Conservation (phyloP, 1,139 yeast genomes). For the Meyerozyma elateridarum region DNA sequence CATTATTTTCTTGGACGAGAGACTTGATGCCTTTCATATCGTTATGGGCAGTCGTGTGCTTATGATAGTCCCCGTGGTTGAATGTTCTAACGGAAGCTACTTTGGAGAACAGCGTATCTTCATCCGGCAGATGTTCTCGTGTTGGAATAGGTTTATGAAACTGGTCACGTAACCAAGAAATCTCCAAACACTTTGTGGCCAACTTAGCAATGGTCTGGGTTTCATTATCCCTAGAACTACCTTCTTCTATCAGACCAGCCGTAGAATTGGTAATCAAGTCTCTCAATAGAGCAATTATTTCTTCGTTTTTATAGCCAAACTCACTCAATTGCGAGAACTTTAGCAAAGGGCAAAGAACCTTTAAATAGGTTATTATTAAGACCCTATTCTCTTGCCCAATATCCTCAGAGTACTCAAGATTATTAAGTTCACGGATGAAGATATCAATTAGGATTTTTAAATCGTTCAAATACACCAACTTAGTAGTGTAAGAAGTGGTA, state of each 20-base stretch:
- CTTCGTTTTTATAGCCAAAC: slow-evolving; percentile 53
- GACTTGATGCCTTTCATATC: slow-evolving; percentile 8
- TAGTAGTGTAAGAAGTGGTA: slow-evolving; percentile 60
- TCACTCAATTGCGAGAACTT: slow-evolving; percentile 58
- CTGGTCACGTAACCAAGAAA: slow-evolving; percentile 47
- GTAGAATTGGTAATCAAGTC: slow-evolving; percentile 35
- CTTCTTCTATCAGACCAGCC: slow-evolving; percentile 5
- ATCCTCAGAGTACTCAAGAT: slow-evolving; percentile 43
- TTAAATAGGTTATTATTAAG: slow-evolving; percentile 67
- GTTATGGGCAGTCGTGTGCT: slow-evolving; percentile 32
- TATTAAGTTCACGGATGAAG: slow-evolving; percentile 70
- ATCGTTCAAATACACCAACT: slow-evolving; percentile 78
- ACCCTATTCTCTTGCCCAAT: slow-evolving; percentile 45
- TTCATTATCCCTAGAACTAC: slow-evolving; percentile 17
- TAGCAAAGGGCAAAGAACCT: slow-evolving; percentile 71
- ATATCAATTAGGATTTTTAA: slow-evolving; percentile 83
- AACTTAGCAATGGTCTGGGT: slow-evolving; percentile 48
- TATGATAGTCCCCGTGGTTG: slow-evolving; percentile 33
- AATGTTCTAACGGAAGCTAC: slow-evolving; percentile 37
- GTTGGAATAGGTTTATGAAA: slow-evolving; percentile 1
- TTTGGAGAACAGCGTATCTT: slow-evolving; percentile 8
- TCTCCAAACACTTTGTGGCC: slow-evolving; percentile 56
- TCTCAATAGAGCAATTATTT: slow-evolving; percentile 47
- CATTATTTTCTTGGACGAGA: slow-evolving; percentile 15
- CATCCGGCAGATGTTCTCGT: slow-evolving; percentile 8